A percentile compares a stretch with the other conserved stretches of the same genome.
Evolutionary conservation across 2,329 filamentous ascomycete genomes (phyloP).

Genomic region (Plenodomus biglobosus): DNA sequence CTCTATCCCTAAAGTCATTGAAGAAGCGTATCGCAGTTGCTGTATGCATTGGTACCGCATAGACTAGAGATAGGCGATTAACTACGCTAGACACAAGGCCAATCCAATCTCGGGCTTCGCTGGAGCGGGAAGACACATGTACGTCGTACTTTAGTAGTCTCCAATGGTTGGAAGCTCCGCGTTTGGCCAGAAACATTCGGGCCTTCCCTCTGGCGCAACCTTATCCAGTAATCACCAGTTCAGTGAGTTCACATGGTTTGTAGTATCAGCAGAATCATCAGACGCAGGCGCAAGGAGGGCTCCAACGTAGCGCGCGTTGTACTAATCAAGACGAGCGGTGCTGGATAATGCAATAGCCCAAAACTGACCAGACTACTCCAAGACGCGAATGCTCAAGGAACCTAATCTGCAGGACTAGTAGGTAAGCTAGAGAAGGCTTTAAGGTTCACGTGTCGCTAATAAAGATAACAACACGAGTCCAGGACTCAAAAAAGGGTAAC

Average conservation of each 20-base stretch:
- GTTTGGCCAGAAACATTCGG: too few species aligned
- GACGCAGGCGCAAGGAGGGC: neutral
- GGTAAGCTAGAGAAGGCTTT: slow-evolving; percentile 1
- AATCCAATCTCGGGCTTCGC: too few species aligned
- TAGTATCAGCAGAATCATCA: too few species aligned
- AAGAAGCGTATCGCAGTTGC: slow-evolving; percentile 7
- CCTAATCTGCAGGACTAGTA: slow-evolving; percentile 1
- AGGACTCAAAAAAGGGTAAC: neutral
- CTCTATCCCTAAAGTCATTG: neutral
- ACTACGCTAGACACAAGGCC: too few species aligned
- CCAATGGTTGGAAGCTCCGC: too few species aligned
- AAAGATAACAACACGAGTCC: too few species aligned
- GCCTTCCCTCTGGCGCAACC: too few species aligned
- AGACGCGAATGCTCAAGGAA: neutral
- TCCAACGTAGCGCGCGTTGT: neutral
- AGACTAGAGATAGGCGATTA: neutral
- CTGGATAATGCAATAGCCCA: slow-evolving; percentile 5
- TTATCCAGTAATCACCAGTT: too few species aligned
- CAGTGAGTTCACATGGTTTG: too few species aligned
- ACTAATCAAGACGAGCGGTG: neutral
- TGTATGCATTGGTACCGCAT: slow-evolving; percentile 3
- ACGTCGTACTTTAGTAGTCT: too few species aligned
- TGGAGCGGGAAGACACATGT: too few species aligned
- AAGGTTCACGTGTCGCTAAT: neutral
- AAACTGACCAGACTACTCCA: slow-evolving; percentile 1